phyloP scores from a whole-genome alignment of 73 alveolate species.

The Paramecium pentaurelia region DNA sequence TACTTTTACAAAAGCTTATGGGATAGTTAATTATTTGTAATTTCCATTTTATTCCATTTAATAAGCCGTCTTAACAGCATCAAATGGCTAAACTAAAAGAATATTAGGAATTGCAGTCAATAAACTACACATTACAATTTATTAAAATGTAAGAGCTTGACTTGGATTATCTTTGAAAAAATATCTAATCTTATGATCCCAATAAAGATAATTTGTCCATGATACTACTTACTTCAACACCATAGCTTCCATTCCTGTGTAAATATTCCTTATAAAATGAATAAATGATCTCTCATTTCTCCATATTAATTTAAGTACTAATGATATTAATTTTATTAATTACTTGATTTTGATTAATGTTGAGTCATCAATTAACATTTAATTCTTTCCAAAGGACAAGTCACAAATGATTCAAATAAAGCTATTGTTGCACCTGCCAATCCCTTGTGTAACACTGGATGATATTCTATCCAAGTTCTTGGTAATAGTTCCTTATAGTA shows the following conservation, averaged over 20 bases:
- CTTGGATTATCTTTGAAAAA: not conserved
- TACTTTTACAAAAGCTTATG: not conserved
- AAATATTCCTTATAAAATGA: not conserved
- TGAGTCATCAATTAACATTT: not conserved
- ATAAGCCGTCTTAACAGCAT: not conserved
- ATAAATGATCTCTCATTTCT: not conserved
- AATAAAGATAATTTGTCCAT: slow-evolving; percentile 7
- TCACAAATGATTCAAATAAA: not conserved
- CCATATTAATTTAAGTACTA: not conserved
- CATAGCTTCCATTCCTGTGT: not conserved
- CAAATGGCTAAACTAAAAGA: not conserved
- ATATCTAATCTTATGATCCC: slow-evolving; percentile 5
- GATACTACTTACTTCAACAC: not conserved
- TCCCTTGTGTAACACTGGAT: not conserved
- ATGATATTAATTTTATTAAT: not conserved
- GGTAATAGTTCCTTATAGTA: not conserved
- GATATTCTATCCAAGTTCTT: not conserved
- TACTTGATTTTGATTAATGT: not conserved
- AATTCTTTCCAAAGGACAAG: slow-evolving; percentile 19
- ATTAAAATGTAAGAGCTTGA: not conserved
- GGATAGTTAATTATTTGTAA: not conserved
- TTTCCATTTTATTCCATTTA: slow-evolving; percentile 13
- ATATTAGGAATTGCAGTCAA: slow-evolving; percentile 3
- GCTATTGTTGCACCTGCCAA: not conserved
- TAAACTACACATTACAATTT: not conserved